A percentile compares a stretch with the other conserved stretches of the same genome.
Conservation (phyloP, 306 rosid genomes). For the Psophocarpus tetragonolobus region DNA sequence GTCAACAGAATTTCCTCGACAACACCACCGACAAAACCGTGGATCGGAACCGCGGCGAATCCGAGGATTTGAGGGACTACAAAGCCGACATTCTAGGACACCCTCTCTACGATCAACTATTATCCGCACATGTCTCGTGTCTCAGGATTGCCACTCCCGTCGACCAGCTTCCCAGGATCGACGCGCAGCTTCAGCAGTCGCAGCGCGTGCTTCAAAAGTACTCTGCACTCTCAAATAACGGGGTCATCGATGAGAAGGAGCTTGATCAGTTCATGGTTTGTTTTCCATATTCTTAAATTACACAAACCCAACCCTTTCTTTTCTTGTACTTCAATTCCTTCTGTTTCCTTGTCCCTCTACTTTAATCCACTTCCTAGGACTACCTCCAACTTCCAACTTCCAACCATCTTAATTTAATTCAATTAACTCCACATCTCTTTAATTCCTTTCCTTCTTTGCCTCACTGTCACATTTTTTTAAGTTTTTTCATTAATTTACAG, state of each 20-base stretch:
- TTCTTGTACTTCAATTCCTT: not conserved
- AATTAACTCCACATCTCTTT: not conserved
- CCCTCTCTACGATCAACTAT: slow-evolving; percentile 84
- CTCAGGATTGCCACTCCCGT: slow-evolving; percentile 92
- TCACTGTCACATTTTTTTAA: not conserved
- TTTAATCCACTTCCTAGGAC: not conserved
- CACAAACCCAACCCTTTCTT: not conserved
- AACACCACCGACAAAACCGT: slow-evolving; percentile 30
- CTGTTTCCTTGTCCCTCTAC: not conserved
- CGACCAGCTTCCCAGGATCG: slow-evolving; percentile 84
- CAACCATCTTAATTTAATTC: not conserved
- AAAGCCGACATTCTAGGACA: slow-evolving; percentile 78
- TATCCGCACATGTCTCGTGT: slow-evolving; percentile 88
- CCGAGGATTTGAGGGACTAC: slow-evolving; percentile 45
- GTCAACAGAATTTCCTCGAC: slow-evolving; percentile 57
- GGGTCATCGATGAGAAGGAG: slow-evolving; percentile 57
- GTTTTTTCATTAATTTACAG: not conserved
- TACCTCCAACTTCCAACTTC: not conserved
- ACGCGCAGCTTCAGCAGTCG: slow-evolving; percentile 78
- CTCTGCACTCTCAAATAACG: slow-evolving; percentile 43
- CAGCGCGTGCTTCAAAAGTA: slow-evolving; percentile 70
- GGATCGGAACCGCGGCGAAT: slow-evolving; percentile 40
- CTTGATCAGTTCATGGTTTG: slow-evolving; percentile 82
- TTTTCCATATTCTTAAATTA: not conserved
- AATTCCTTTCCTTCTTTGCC: not conserved